phyloP scores from a whole-genome alignment of 176 grass and related monocot species.

The Phyllostachys edulis region DNA sequence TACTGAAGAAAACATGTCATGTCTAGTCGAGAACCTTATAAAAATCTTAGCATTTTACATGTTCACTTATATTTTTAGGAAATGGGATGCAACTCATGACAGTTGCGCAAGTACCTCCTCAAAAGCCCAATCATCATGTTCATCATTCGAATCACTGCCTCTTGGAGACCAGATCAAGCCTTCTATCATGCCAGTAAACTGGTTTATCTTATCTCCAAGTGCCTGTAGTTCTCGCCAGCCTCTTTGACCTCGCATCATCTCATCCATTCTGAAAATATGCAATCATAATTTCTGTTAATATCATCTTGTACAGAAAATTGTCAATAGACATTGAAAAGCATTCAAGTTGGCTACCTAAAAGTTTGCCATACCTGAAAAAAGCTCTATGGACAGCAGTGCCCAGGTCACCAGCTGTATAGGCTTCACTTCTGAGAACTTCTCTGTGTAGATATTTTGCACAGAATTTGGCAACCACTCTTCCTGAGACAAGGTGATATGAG shows the following conservation, averaged over 20 bases:
- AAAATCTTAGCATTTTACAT: background rate
- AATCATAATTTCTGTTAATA: slow-evolving; percentile 19
- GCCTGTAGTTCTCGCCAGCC: slow-evolving; percentile 88
- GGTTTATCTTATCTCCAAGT: slow-evolving; percentile 90
- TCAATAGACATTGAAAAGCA: background rate
- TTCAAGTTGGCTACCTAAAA: background rate
- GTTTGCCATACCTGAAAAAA: slow-evolving; percentile 77
- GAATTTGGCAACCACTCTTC: slow-evolving; percentile 92
- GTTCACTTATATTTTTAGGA: slow-evolving; percentile 3
- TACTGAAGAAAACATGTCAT: background rate
- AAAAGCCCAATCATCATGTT: slow-evolving; percentile 68
- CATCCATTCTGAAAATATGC: slow-evolving; percentile 80
- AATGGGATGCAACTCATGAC: background rate
- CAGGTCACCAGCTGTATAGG: slow-evolving; percentile 69
- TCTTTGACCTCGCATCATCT: slow-evolving; percentile 98
- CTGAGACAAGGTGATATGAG: slow-evolving; percentile 46
- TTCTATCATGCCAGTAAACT: slow-evolving; percentile 86
- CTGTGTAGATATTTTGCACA: slow-evolving; percentile 85
- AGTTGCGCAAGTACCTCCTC: slow-evolving; percentile 69
- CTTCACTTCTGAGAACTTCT: slow-evolving; percentile 74
- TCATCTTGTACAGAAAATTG: slow-evolving; percentile 5
- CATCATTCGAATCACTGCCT: slow-evolving; percentile 55
- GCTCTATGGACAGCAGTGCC: slow-evolving; percentile 58
- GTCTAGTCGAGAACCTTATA: background rate
- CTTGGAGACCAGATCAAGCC: slow-evolving; percentile 89